Base-by-base conservation (phyloP, 2,329 filamentous ascomycete species). In the Teratosphaeria gauchensis region DNA sequence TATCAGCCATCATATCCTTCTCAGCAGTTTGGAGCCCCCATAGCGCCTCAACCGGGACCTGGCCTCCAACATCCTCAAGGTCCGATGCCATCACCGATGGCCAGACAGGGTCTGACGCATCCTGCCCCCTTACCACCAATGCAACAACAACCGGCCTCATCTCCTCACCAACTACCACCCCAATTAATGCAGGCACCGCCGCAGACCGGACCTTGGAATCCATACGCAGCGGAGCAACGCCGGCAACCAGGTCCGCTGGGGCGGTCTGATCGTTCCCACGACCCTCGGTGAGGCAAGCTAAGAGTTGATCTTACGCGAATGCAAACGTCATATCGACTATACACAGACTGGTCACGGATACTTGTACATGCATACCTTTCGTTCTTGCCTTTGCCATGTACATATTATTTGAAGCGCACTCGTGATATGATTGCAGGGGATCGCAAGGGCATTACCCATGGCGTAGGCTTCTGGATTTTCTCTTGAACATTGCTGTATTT, bases 201-300 rank as follows among this genome's bases (percentile, higher is more conserved):
- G 14, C 65, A 67, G 51, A 71, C 69, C 24, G 70, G 70, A 28
- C 70, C 69, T 14, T 68, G 64, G 63, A 71, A 72, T 57, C 69
- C 70, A 8, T 72, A 69, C 55, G 67, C 66, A 32, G 46, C 59
- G 8, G 62, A 67, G 4, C 42, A 48, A 48, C 61, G 64, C 14
- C 58, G 62, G 42, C 58, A 56, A 24, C 51, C 57, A n/a, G 58
- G 57, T 42, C 59, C 59, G 16, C 53, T 31, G 1, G 38, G 51
- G 38, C 38, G 31, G n/a, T 32, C 28, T 21, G 54, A 56, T 11
- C 11, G 11, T 12, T 56, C 33, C 14, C 35, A 12, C 12, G 33
- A 31, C 24, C 8, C 7, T 8, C 19, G 16, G 11, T 16, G 19
- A 38, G 30, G 12, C 16, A 28, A 16, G 7, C 16, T 19, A 8